Conservation (phyloP, 73 alveolate species). For the Blepharisma stoltei region DNA sequence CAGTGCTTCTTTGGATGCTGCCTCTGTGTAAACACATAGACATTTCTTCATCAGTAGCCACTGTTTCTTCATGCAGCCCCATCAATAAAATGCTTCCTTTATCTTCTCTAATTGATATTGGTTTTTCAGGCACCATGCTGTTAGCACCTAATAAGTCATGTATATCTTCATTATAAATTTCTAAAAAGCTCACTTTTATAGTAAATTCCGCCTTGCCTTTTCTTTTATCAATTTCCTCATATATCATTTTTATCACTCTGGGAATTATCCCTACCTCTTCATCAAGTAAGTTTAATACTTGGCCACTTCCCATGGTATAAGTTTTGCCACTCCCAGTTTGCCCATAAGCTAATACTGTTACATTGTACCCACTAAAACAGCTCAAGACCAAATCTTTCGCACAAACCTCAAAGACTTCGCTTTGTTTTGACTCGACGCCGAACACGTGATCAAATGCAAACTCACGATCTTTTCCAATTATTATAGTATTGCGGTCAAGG, state of each 20-base stretch:
- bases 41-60: conserved; percentile 80
- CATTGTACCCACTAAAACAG: conserved; percentile 91
- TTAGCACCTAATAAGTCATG: conserved; percentile 81
- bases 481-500: conserved; percentile 51
- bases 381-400: conserved; percentile 78
- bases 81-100: conserved; percentile 73
- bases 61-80: conserved; percentile 76
- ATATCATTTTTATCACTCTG: conserved; percentile 82
- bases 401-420: conserved; percentile 75
- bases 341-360: conserved; percentile 97
- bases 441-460: conserved; percentile 90
- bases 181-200: conserved; percentile 84
- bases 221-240: conserved; percentile 74
- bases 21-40: conserved; percentile 84
- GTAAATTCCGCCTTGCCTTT: conserved; percentile 69
- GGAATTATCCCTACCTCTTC: conserved; percentile 92
- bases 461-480: conserved; percentile 69
- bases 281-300: conserved; percentile 53
- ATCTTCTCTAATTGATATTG: conserved; percentile 73
- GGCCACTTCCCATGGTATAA: conserved; percentile 95
- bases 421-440: conserved; percentile 72
- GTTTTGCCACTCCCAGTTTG: conserved; percentile 98
- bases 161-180: conserved; percentile 93
- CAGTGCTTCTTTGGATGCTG: conserved; percentile 80
- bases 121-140: conserved; percentile 33